These are phyloP conservation scores for Fusarium clavum DNA, from an alignment of 2,329 filamentous ascomycete species.

Conservation along the genomic window DNA sequence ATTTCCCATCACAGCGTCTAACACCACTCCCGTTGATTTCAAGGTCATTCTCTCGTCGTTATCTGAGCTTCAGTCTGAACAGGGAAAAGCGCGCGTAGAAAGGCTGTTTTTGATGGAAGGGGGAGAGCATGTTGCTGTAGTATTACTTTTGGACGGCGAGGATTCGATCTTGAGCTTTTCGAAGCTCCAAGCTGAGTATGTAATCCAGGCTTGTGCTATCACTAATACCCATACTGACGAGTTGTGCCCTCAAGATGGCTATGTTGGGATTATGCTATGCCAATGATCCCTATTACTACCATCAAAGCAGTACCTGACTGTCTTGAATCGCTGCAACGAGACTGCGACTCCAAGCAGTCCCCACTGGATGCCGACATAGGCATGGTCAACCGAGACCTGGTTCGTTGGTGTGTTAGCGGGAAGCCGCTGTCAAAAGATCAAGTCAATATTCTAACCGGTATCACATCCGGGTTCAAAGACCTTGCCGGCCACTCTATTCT, in stretches of 20 bases:
- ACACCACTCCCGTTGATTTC: conserved; percentile 40
- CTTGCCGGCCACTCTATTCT: conserved; percentile 42
- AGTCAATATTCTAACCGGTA: conserved; percentile 47
- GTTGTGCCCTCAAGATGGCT: conserved; percentile 48
- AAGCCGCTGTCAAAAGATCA: conserved; percentile 43
- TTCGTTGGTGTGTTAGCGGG: conserved; percentile 46
- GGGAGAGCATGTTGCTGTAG: conserved; percentile 54
- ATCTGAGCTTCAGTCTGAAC: conserved; percentile 49
- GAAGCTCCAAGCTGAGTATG: conserved; percentile 58
- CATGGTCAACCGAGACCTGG: conserved; percentile 20
- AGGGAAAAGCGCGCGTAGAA: conserved; percentile 52
- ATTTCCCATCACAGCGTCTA: conserved; percentile 48
- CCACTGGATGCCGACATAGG: not conserved
- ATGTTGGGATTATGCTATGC: conserved; percentile 48
- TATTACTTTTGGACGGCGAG: conserved; percentile 57
- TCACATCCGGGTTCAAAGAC: conserved; percentile 44
- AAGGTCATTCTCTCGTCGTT: conserved; percentile 57
- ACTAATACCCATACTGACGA: not conserved
- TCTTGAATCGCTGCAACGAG: conserved; percentile 54
- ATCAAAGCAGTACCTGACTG: conserved; percentile 51
- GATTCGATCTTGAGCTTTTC: conserved; percentile 52
- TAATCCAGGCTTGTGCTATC: not conserved
- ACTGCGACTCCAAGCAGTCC: conserved; percentile 21
- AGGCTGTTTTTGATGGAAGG: conserved; percentile 56
- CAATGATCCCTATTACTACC: conserved; percentile 58